Conservation (phyloP, 805 yeast genomes). For the Nakazawaea ishiwadae region DNA sequence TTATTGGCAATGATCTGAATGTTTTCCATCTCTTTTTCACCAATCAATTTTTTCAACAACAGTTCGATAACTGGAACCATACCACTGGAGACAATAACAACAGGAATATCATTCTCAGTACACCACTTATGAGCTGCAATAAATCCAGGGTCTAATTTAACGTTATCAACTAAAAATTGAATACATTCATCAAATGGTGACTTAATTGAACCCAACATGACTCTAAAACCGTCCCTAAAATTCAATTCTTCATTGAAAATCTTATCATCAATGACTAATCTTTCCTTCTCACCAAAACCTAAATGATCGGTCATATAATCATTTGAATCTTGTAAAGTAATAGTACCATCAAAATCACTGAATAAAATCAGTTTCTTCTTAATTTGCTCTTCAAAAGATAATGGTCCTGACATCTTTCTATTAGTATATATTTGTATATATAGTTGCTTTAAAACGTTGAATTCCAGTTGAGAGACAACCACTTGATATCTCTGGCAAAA, state of each 20-base stretch:
- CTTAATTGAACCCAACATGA: slow-evolving; percentile 76
- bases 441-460: neutral
- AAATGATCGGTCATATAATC: slow-evolving; percentile 84
- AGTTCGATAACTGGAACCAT: slow-evolving; percentile 90
- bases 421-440: neutral
- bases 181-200: slow-evolving; percentile 82
- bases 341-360: slow-evolving; percentile 98
- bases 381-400: slow-evolving; percentile 7
- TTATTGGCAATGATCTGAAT: slow-evolving; percentile 82
- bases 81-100: slow-evolving; percentile 86
- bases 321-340: slow-evolving; percentile 91
- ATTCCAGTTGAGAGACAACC: no score
- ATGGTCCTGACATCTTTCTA: slow-evolving; percentile 1
- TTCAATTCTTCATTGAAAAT: slow-evolving; percentile 64
- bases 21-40: slow-evolving; percentile 64
- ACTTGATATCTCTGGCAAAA: no score
- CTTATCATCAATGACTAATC: slow-evolving; percentile 64
- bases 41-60: slow-evolving; percentile 67
- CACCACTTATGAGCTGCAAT: slow-evolving; percentile 79
- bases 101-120: slow-evolving; percentile 63
- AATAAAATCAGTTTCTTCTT: slow-evolving; percentile 70
- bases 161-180: slow-evolving; percentile 56
- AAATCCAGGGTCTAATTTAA: slow-evolving; percentile 89
- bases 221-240: slow-evolving; percentile 78
- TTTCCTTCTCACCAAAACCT: slow-evolving; percentile 74